Percentiles rank a stretch among this genome's conserved stretches.
phyloP scores from a whole-genome alignment of 495 filamentous ascomycete genomes.

The Lasiosphaeriaceae sp. region DNA sequence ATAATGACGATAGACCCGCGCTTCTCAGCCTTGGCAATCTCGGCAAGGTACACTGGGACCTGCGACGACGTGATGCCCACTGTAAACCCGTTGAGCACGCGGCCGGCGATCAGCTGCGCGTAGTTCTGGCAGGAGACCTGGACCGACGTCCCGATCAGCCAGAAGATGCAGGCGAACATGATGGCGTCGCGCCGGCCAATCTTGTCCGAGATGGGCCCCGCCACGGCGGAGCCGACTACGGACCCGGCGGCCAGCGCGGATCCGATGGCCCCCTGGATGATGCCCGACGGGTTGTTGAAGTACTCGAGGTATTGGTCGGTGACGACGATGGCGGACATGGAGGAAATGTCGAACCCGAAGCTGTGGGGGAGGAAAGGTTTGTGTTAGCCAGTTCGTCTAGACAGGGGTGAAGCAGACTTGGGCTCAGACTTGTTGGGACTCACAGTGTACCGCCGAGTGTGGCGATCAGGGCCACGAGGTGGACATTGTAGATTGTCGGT shows the following conservation, averaged over 20 bases:
- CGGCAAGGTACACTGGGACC: slow-evolving; percentile 77
- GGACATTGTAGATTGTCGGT: slow-evolving; percentile 57
- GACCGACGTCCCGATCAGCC: slow-evolving; percentile 66
- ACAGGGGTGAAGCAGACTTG: too few relatives aligned
- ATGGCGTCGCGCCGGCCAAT: slow-evolving; percentile 62
- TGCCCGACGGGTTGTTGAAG: slow-evolving; percentile 61
- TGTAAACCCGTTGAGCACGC: slow-evolving; percentile 66
- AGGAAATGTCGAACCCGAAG: slow-evolving; percentile 64
- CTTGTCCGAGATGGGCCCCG: slow-evolving; percentile 63
- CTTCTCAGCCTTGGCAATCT: slow-evolving; percentile 64
- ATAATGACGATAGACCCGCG: slow-evolving; percentile 68
- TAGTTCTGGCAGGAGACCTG: slow-evolving; percentile 59
- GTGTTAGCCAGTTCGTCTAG: not conserved
- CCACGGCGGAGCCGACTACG: slow-evolving; percentile 58
- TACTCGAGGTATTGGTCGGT: slow-evolving; percentile 64
- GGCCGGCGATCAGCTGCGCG: slow-evolving; percentile 64
- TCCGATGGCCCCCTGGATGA: slow-evolving; percentile 62
- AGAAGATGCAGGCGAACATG: slow-evolving; percentile 63
- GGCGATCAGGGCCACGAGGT: slow-evolving; percentile 60
- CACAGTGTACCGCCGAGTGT: slow-evolving; percentile 58
- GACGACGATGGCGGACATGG: slow-evolving; percentile 70
- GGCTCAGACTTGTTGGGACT: slow-evolving; percentile 10
- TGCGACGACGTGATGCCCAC: slow-evolving; percentile 75
- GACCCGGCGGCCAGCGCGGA: slow-evolving; percentile 66
- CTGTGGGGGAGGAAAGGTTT: slow-evolving; percentile 15